Conservation (phyloP, 441 rosid species). For the Adansonia rubrostipa region DNA sequence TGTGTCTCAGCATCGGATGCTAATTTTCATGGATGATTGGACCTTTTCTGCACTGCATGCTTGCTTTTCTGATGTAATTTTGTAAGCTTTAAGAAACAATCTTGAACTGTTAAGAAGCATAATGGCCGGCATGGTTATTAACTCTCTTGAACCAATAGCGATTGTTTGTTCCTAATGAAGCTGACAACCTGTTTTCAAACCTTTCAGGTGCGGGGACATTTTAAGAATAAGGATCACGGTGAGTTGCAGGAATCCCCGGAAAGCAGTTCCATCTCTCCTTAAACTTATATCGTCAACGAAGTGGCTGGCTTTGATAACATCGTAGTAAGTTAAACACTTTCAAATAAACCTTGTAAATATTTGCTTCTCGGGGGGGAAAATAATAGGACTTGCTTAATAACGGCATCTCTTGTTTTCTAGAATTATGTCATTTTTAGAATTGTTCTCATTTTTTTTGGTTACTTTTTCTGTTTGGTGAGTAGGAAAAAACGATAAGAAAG, state of each 20-base stretch:
- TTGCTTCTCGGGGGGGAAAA: not conserved
- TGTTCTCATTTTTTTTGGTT: not conserved
- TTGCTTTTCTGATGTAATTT: not conserved
- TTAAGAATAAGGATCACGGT: conserved; percentile 38
- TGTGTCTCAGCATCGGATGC: not conserved
- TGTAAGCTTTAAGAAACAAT: not conserved
- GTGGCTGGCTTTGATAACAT: conserved; percentile 41
- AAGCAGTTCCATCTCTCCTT: conserved; percentile 45
- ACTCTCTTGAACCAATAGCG: too few species aligned
- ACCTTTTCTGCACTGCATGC: not conserved
- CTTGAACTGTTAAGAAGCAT: not conserved
- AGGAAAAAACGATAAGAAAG: not conserved
- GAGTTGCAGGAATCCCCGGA: conserved; percentile 27
- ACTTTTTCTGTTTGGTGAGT: not conserved
- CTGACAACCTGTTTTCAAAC: conserved; percentile 19
- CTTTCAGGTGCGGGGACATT: conserved; percentile 2
- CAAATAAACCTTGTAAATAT: not conserved
- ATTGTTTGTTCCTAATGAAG: not conserved
- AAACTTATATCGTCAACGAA: conserved; percentile 42
- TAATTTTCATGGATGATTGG: not conserved
- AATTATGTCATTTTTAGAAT: not conserved
- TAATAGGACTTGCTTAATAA: not conserved
- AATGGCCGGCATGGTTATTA: not conserved
- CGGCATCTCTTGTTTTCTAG: not conserved
- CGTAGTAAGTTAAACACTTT: conserved; percentile 4